These are phyloP conservation scores for Diaporthe citrichinensis DNA, from an alignment of 2,329 filamentous ascomycete genomes.

Conservation along the genomic window DNA sequence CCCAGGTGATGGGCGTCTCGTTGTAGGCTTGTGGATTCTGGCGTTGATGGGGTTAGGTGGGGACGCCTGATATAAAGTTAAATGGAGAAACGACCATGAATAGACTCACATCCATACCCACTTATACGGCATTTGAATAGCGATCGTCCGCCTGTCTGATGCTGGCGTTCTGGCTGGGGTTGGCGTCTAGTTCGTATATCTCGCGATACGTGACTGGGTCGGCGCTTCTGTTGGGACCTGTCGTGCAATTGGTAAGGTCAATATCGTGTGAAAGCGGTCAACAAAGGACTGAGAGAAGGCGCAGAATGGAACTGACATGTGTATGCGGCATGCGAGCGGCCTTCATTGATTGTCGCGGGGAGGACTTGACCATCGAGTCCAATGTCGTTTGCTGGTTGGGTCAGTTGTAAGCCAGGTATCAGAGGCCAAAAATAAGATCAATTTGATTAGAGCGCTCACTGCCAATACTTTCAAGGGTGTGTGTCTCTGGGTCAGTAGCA, in stretches of 20 bases:
- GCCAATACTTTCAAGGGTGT: too few relatives aligned
- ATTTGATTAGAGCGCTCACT: not conserved
- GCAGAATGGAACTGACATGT: not conserved
- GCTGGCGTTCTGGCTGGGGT: not conserved
- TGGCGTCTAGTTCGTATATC: not conserved
- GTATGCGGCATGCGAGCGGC: not conserved
- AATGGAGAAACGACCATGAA: not conserved
- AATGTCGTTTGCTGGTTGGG: not conserved
- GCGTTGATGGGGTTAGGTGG: too few relatives aligned
- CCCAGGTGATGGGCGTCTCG: too few relatives aligned
- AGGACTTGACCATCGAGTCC: not conserved
- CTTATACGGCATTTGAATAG: not conserved
- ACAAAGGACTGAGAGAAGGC: not conserved
- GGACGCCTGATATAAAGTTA: too few relatives aligned
- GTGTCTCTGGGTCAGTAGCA: not conserved
- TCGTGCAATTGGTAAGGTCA: not conserved
- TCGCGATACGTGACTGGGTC: not conserved
- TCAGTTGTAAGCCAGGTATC: too few relatives aligned
- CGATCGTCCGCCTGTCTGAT: not conserved
- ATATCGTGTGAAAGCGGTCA: rapidly evolving
- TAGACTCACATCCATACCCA: not conserved
- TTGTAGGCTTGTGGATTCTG: too few relatives aligned
- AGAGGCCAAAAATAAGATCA: not conserved
- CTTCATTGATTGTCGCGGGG: not conserved
- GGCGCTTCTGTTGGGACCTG: too few relatives aligned